A percentile compares a stretch with the other conserved stretches of the same genome.
Conservation (phyloP, 2,329 filamentous ascomycete genomes). For the Colletotrichum horii region DNA sequence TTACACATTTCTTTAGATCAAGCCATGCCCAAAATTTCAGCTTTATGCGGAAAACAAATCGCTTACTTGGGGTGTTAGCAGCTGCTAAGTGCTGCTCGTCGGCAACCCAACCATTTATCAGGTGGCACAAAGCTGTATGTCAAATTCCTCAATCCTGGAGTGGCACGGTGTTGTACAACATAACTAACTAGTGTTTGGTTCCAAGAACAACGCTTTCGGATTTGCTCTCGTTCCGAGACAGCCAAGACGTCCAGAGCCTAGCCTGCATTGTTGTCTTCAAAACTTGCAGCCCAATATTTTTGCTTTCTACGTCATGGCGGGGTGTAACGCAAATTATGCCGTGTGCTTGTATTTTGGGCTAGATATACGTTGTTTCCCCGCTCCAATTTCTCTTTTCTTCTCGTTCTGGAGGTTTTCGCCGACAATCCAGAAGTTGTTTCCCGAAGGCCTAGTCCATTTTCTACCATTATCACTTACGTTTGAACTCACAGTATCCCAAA, state of each 20-base stretch:
- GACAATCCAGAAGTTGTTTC: not conserved
- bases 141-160: not conserved
- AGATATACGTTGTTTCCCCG: not conserved
- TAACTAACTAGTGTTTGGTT: not conserved
- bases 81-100: not conserved
- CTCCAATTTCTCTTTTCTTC: not conserved
- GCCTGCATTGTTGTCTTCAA: not conserved
- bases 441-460: not conserved
- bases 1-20: not conserved
- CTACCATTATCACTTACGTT: not conserved
- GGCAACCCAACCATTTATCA: not conserved
- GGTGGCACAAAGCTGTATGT: not conserved
- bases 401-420: not conserved
- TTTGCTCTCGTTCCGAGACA: not conserved
- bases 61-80: not conserved
- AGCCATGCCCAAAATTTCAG: not conserved
- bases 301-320: not conserved
- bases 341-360: not conserved
- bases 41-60: not conserved
- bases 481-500: not conserved
- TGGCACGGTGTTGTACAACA: not conserved
- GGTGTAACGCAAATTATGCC: not conserved
- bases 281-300: not conserved
- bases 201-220: not conserved
- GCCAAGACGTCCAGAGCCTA: not conserved